These are phyloP conservation scores for Lenwebbia sp. DNA, from an alignment of 345 rosid species.

Conservation along the genomic window DNA sequence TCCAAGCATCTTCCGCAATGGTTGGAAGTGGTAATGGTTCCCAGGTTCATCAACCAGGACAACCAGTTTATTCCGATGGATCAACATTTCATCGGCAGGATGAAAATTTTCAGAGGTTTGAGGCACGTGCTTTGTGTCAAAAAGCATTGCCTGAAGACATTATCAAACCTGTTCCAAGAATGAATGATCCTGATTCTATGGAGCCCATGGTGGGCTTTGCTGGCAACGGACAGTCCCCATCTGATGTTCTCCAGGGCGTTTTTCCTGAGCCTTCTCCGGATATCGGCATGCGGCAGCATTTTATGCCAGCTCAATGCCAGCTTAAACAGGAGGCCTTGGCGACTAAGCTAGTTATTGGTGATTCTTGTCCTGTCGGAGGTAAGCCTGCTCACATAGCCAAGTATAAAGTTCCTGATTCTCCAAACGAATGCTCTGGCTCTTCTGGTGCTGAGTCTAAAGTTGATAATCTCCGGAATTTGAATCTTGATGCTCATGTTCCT, in stretches of 20 bases:
- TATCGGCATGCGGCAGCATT: slow-evolving; percentile 11
- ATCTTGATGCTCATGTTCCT: slow-evolving; percentile 27
- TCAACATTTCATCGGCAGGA: slow-evolving; percentile 15
- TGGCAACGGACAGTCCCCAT: slow-evolving; percentile 13
- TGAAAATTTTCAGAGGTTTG: slow-evolving; percentile 24
- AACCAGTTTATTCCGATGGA: slow-evolving; percentile 31
- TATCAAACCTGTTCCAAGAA: not conserved
- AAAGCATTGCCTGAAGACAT: slow-evolving; percentile 52
- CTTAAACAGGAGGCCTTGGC: slow-evolving; percentile 17
- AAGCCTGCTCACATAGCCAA: slow-evolving; percentile 20
- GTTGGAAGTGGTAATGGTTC: slow-evolving; percentile 41
- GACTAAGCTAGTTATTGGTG: slow-evolving; percentile 4
- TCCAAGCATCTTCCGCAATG: slow-evolving; percentile 16
- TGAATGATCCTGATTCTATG: slow-evolving; percentile 16
- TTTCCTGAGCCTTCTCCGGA: slow-evolving; percentile 14
- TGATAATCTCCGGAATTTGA: slow-evolving; percentile 25
- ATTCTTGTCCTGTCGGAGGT: slow-evolving; percentile 8
- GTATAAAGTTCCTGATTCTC: slow-evolving; percentile 12
- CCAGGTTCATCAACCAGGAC: slow-evolving; percentile 26
- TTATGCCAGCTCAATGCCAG: slow-evolving; percentile 11
- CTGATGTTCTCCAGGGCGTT: slow-evolving; percentile 11
- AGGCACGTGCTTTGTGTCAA: slow-evolving; percentile 43
- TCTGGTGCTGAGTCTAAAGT: slow-evolving; percentile 9
- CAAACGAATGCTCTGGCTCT: slow-evolving; percentile 17
- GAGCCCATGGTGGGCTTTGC: slow-evolving; percentile 9